These are phyloP conservation scores for Peterozyma toletana DNA, from an alignment of 805 yeast species.

Conservation along the genomic window DNA sequence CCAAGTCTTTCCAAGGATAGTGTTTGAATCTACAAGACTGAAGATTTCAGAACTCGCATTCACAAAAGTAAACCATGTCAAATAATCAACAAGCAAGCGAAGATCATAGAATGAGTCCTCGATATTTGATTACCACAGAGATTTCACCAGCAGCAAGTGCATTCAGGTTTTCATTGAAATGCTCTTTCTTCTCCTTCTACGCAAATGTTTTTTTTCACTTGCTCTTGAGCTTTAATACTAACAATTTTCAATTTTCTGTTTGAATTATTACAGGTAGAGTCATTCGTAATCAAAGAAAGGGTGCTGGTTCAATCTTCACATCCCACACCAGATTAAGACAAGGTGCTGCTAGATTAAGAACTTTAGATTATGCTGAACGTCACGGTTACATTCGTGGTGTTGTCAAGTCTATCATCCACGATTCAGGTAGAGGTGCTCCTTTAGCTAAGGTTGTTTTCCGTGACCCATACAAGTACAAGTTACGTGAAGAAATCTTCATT, in stretches of 20 bases:
- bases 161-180: too few species aligned
- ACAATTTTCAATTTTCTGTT: background rate
- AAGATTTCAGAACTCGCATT: too few species aligned
- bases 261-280: conserved; percentile 72
- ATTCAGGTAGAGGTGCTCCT: conserved; percentile 99
- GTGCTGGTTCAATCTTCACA: conserved; percentile 99
- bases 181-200: too few species aligned
- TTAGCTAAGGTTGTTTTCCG: conserved; percentile 98
- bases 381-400: conserved; percentile 99
- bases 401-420: conserved; percentile 97
- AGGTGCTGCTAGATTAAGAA: conserved; percentile 99
- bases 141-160: too few species aligned
- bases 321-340: conserved; percentile 99
- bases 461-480: conserved; percentile 98
- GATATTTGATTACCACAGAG: too few species aligned
- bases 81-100: too few species aligned
- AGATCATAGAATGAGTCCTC: too few species aligned
- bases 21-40: too few species aligned
- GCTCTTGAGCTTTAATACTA: background rate
- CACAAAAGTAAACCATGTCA: too few species aligned
- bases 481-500: conserved; percentile 97
- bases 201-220: too few species aligned
- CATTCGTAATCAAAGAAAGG: conserved; percentile 99
- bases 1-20: too few species aligned
- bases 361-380: conserved; percentile 98